Evolutionary conservation across 495 filamentous ascomycete genomes (phyloP).

Genomic region (Hypoxylon perforatum): DNA sequence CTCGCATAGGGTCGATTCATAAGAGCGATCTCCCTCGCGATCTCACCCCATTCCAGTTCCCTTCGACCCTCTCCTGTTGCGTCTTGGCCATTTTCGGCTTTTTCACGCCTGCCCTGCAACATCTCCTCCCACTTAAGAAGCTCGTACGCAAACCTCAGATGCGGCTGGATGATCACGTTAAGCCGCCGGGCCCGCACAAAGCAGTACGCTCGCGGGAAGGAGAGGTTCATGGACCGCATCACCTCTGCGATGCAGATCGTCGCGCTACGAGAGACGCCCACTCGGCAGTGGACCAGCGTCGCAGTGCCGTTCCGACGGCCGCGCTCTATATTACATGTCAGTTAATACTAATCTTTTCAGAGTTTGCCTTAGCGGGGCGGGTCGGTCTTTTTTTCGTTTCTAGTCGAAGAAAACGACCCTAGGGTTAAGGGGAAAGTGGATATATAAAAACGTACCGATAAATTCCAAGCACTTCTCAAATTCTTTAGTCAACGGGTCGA

Average conservation of each 20-base stretch:
- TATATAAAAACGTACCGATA: slow-evolving; percentile 73
- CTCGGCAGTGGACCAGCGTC: slow-evolving; percentile 96
- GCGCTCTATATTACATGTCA: slow-evolving; percentile 67
- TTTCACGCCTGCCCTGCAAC: slow-evolving; percentile 57
- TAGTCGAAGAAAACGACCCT: slow-evolving; percentile 3
- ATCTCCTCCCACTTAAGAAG: slow-evolving; percentile 95
- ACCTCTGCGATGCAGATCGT: slow-evolving; percentile 99
- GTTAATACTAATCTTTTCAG: not conserved
- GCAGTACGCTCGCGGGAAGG: slow-evolving; percentile 94
- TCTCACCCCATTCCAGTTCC: slow-evolving; percentile 90
- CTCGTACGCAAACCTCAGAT: slow-evolving; percentile 71
- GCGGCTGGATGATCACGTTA: slow-evolving; percentile 73
- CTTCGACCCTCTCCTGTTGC: slow-evolving; percentile 57
- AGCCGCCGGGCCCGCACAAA: slow-evolving; percentile 92
- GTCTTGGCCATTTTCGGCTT: slow-evolving; percentile 35
- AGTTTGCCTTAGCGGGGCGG: slow-evolving; percentile 13
- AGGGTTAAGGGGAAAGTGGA: not conserved
- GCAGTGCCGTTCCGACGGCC: slow-evolving; percentile 79
- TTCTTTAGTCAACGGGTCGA: slow-evolving; percentile 88
- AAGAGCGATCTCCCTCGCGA: slow-evolving; percentile 88
- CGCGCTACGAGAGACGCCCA: slow-evolving; percentile 92
- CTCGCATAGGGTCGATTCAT: slow-evolving; percentile 95
- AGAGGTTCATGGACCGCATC: slow-evolving; percentile 81
- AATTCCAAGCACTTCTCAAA: slow-evolving; percentile 90
- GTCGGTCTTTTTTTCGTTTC: not conserved